These are phyloP conservation scores for Ophioceras dolichostomum DNA, from an alignment of 2,329 filamentous ascomycete species.

Conservation along the genomic window DNA sequence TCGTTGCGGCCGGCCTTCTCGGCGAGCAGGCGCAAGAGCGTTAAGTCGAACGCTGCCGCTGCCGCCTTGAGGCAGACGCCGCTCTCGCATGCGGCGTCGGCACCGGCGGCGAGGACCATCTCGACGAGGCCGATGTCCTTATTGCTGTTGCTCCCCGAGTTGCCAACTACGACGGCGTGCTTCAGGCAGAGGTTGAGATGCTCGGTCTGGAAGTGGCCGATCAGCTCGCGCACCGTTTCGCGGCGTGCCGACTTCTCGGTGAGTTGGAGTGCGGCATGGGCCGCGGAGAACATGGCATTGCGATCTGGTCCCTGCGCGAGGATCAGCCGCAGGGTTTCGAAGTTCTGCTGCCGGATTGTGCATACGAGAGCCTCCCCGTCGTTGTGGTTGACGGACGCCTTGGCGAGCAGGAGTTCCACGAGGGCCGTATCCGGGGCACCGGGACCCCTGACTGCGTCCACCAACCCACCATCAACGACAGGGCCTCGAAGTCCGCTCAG, in stretches of 20 bases:
- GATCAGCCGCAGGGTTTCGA: slow-evolving; percentile 10
- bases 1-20: slow-evolving; percentile 7
- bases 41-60: slow-evolving; percentile 9
- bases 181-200: slow-evolving; percentile 13
- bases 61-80: slow-evolving; percentile 14
- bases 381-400: slow-evolving; percentile 13
- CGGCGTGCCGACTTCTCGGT: slow-evolving; percentile 5
- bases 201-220: slow-evolving; percentile 9
- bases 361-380: slow-evolving; percentile 13
- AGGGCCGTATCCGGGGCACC: slow-evolving; percentile 9
- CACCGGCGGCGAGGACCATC: slow-evolving; percentile 11
- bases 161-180: slow-evolving; percentile 8
- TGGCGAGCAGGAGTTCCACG: slow-evolving; percentile 10
- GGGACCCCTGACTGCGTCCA: slow-evolving; percentile 5
- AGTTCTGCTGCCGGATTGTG: slow-evolving; percentile 11
- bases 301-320: slow-evolving; percentile 10
- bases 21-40: slow-evolving; percentile 8
- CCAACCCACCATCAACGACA: slow-evolving; percentile 11
- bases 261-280: slow-evolving; percentile 9
- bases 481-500: slow-evolving; percentile 9
- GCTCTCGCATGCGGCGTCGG: slow-evolving; percentile 10
- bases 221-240: slow-evolving; percentile 7
- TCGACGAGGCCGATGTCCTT: slow-evolving; percentile 9
- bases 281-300: slow-evolving; percentile 10
- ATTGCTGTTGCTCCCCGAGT: slow-evolving; percentile 8